phyloP scores from a whole-genome alignment of 2,329 filamentous ascomycete species.

The Xylaria multiplex region DNA sequence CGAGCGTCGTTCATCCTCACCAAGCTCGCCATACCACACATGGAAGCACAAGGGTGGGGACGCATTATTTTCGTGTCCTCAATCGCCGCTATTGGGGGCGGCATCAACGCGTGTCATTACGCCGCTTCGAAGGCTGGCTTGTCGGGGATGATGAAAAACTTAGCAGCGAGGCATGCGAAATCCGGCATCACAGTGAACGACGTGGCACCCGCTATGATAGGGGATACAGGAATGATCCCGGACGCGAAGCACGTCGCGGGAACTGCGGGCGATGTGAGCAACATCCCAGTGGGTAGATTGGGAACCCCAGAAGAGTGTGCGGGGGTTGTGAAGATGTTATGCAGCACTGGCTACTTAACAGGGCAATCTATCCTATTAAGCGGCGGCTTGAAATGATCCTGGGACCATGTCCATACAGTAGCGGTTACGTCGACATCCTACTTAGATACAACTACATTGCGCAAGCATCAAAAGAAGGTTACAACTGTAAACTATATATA shows the following conservation, averaged over 20 bases:
- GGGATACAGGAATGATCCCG: slow-evolving; percentile 70
- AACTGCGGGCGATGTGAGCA: slow-evolving; percentile 66
- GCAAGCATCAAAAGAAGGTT: not conserved
- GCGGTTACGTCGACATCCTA: not conserved
- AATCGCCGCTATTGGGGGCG: slow-evolving; percentile 70
- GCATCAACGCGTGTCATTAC: slow-evolving; percentile 71
- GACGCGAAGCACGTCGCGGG: slow-evolving; percentile 61
- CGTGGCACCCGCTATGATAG: slow-evolving; percentile 76
- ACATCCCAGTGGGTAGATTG: slow-evolving; percentile 68
- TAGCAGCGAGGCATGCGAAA: slow-evolving; percentile 67
- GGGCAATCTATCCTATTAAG: slow-evolving; percentile 65
- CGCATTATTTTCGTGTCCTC: slow-evolving; percentile 72
- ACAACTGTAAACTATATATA: not conserved
- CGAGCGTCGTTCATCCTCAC: slow-evolving; percentile 70
- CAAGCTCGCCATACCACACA: slow-evolving; percentile 68
- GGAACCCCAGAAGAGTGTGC: slow-evolving; percentile 69
- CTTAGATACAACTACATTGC: too few species aligned
- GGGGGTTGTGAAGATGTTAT: slow-evolving; percentile 69
- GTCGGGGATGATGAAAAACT: slow-evolving; percentile 72
- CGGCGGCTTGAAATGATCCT: slow-evolving; percentile 59
- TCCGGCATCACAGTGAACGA: slow-evolving; percentile 74
- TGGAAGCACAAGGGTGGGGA: slow-evolving; percentile 70
- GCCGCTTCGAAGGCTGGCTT: slow-evolving; percentile 71
- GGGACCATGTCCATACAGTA: not conserved
- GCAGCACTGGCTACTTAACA: slow-evolving; percentile 68